Evolutionary conservation across 768 basidiomycete species (phyloP), one percentile per base, ranked within the genome.

Genomic region (Naganishia randhawae): DNA sequence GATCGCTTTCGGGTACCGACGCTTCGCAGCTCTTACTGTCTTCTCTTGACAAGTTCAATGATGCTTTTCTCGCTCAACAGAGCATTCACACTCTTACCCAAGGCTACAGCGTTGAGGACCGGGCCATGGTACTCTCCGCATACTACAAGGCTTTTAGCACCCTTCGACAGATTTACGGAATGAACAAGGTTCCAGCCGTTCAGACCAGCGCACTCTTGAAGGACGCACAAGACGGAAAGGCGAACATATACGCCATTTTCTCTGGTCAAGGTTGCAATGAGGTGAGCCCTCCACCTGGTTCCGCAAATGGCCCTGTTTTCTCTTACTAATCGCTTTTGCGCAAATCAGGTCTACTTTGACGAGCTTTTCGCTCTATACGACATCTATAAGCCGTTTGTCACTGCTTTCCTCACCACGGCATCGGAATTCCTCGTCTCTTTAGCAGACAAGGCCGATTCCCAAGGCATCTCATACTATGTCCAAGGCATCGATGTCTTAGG

Each of bases 241-340:
- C 80, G 4, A 75, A 80, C 72, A 82, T 97, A 74, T 97, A 89
- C 81, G 95, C 92, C 62, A 83, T 99, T 45, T 99, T 99, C 77
- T 95, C 95, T 62, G 96, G 96, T 16, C 96, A 99, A 81, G 96
- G 96, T 67, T 91, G 89, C 68, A 98, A 98, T 81, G 96, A 98
- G 73, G 80, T 81, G 54, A 75, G 78, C 71, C 10, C 19, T 2
- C 32, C 25, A 10, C 1, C 16, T 63, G 61, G n/a, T n/a, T n/a
- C n/a, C n/a, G n/a, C 33, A 48, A 25, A 17, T 45, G n/a, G 6
- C 9, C 33, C 41, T 32, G 10, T 17, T 51, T 35, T 13, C 31
- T 22, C 9, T 22, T 19, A 13, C 35, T 50, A 39, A 65, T 11
- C 8, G n/a, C 33, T 42, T 61, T 14, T 11, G 19, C 25, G 29